phyloP scores from a whole-genome alignment of 2,329 filamentous ascomycete species.

The Colletotrichum trifolii region DNA sequence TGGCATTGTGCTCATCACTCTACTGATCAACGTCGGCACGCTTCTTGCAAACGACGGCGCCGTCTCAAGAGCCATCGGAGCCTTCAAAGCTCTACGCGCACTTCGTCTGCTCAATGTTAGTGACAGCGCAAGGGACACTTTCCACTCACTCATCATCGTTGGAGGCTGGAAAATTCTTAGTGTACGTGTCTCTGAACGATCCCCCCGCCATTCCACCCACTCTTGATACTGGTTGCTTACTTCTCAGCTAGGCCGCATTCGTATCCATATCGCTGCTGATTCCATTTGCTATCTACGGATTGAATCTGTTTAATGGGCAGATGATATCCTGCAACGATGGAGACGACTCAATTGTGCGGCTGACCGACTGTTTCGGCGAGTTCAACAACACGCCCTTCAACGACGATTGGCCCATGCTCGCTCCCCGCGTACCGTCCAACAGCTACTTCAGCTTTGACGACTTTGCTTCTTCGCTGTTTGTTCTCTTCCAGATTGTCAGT shows the following conservation, averaged over 20 bases:
- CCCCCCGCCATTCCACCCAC: slow-evolving; percentile 33
- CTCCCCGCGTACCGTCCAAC: slow-evolving; percentile 84
- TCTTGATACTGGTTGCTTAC: slow-evolving; percentile 7
- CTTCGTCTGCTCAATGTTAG: slow-evolving; percentile 93
- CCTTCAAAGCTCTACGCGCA: slow-evolving; percentile 95
- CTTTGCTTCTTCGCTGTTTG: slow-evolving; percentile 93
- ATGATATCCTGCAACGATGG: slow-evolving; percentile 84
- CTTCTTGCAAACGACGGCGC: slow-evolving; percentile 84
- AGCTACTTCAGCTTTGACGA: slow-evolving; percentile 93
- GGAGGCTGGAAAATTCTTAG: slow-evolving; percentile 95
- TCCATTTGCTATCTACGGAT: slow-evolving; percentile 94
- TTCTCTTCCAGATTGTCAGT: slow-evolving; percentile 97
- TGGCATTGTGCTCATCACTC: slow-evolving; percentile 86
- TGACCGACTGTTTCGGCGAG: slow-evolving; percentile 86
- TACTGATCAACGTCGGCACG: slow-evolving; percentile 94
- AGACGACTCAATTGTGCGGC: slow-evolving; percentile 64
- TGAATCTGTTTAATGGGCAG: slow-evolving; percentile 91
- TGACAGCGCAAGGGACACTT: slow-evolving; percentile 93
- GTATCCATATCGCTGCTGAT: slow-evolving; percentile 95
- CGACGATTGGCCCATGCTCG: slow-evolving; percentile 79
- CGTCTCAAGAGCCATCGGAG: slow-evolving; percentile 90
- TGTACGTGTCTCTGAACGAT: slow-evolving; percentile 56
- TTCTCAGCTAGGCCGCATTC: slow-evolving; percentile 72
- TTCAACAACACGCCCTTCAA: slow-evolving; percentile 80
- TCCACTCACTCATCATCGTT: slow-evolving; percentile 94